Evolutionary conservation across 148 eudicot species (phyloP), one percentile per base, ranked within the genome.

Genomic region (Selenicereus undatus): DNA sequence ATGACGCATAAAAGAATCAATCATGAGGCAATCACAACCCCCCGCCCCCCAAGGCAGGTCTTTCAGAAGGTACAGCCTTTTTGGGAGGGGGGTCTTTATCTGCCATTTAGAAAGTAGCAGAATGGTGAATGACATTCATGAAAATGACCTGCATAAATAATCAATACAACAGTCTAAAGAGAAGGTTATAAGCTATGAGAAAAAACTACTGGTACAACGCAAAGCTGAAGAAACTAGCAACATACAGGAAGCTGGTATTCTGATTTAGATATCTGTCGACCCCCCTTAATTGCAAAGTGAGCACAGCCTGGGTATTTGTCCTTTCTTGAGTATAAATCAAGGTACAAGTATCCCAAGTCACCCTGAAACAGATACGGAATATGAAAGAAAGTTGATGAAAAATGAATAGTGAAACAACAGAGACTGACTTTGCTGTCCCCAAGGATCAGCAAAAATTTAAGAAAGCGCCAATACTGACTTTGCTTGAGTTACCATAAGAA

Each of bases 231-330:
- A 72, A 80, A 69, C 66, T 68, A 66, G 6, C 10, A 62, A 60
- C 97, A 75, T 88, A 96, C 99, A 56, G 99, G 99, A 79, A 95
- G 92, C 82, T 96, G 99, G 85, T 93, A 93, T 75, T 96, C 97
- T 74, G 94, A 83, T 85, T 87, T 90, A 35, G 99, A 96, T 78
- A 95, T 86, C 69, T 88, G 86, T 11, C 98, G 92, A 3, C 98
- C 99, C 51, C 99, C 99, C 90, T 88, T 92, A 77, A 95, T 93
- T 62, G 99, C 93, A 92, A 93, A 95, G 90, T 95, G 99, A 84
- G 99, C 99, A 86, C 93, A 93, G 54, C 94, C 94, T 71, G 99
- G 94, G 82, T 92, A 94, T 84, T 96, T 96, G 36, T 91, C 93
- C 81, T 84, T 82, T 88, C 99, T 93, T 58, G 93, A 88, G 83